Evolutionary conservation across 2,329 filamentous ascomycete species (phyloP).

Genomic region (Diaporthe australafricana): DNA sequence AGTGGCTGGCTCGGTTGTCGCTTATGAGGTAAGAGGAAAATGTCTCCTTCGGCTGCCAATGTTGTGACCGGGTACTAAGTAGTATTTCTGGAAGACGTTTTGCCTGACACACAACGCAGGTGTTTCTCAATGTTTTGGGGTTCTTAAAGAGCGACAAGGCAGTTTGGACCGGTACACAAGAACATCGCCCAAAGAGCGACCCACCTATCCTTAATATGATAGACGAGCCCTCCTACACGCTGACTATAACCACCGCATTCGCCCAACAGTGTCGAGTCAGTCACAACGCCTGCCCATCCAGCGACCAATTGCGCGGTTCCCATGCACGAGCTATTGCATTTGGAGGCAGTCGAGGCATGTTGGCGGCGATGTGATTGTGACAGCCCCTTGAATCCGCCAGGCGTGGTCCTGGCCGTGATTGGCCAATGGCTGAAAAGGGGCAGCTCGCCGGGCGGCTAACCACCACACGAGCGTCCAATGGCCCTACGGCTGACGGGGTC

Average conservation of each 20-base stretch:
- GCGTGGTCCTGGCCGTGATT: slow-evolving; percentile 6
- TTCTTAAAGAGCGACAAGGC: background rate
- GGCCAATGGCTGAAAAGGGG: slow-evolving; percentile 10
- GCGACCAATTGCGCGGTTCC: background rate
- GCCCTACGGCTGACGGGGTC: background rate
- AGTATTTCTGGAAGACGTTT: background rate
- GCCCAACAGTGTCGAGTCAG: slow-evolving; percentile 16
- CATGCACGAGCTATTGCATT: background rate
- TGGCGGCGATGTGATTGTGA: slow-evolving; percentile 31
- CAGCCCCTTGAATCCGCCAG: slow-evolving; percentile 18
- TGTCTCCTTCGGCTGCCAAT: no score
- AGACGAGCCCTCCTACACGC: background rate
- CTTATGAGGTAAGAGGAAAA: no score
- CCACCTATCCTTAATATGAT: background rate
- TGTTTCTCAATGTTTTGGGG: no score
- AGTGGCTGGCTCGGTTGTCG: background rate
- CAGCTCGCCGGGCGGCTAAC: slow-evolving; percentile 23
- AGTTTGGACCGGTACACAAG: background rate
- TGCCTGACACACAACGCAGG: background rate
- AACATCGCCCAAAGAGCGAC: background rate
- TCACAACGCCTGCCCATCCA: background rate
- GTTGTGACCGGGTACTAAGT: no score
- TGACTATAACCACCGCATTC: background rate
- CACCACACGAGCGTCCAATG: slow-evolving; percentile 1
- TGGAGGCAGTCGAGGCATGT: background rate